phyloP scores from a whole-genome alignment of 73 alveolate genomes.

The Symbiodinium natans region DNA sequence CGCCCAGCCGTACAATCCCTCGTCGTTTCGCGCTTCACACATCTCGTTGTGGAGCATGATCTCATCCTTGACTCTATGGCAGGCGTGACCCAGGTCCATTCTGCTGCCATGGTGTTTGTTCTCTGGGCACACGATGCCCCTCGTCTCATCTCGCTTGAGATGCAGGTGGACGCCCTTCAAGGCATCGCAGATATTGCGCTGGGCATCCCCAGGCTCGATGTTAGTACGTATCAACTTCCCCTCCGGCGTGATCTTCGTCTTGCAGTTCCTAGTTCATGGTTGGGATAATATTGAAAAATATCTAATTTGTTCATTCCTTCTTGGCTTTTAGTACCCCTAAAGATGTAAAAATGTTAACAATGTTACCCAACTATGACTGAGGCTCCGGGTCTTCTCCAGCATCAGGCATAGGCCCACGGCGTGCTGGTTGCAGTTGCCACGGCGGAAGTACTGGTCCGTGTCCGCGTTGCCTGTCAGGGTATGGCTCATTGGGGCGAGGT shows the following conservation, averaged over 20 bases:
- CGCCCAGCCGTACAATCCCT: background rate
- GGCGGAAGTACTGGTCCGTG: constrained; percentile 8
- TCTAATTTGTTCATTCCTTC: no score
- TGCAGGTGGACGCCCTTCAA: constrained; percentile 14
- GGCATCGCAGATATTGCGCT: constrained; percentile 5
- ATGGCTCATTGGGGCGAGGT: no score
- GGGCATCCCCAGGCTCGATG: background rate
- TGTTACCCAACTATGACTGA: no score
- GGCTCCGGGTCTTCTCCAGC: constrained; percentile 2
- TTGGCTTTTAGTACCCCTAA: no score
- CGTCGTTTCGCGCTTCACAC: background rate
- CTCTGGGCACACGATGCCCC: background rate
- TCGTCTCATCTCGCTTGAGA: background rate
- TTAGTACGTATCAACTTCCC: background rate
- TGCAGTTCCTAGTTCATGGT: no score
- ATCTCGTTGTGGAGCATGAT: background rate
- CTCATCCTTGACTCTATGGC: constrained; percentile 6
- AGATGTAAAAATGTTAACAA: no score
- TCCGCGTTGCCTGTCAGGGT: background rate
- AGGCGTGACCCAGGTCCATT: constrained; percentile 13
- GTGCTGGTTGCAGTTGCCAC: constrained; percentile 3
- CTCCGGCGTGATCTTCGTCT: background rate
- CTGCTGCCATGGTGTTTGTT: background rate
- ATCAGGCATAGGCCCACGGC: background rate
- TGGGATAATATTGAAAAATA: no score